phyloP scores from a whole-genome alignment of 2,329 filamentous ascomycete genomes.

The Calonectria naviculata region DNA sequence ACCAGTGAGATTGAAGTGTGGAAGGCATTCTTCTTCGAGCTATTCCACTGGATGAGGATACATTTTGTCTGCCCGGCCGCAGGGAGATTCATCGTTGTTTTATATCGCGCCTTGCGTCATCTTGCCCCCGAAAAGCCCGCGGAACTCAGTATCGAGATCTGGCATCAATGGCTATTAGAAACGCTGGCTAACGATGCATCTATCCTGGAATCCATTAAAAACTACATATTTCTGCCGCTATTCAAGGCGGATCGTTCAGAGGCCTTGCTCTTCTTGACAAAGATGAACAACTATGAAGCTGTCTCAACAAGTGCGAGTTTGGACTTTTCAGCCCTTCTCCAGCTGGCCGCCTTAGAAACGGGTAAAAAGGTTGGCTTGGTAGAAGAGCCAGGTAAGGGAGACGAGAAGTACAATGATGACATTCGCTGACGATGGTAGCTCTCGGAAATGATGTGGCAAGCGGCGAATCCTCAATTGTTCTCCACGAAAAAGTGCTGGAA shows the following conservation, averaged over 20 bases:
- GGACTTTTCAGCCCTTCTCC: slow-evolving; percentile 67
- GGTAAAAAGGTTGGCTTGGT: slow-evolving; percentile 78
- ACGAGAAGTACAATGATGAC: not conserved
- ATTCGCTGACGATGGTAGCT: slow-evolving; percentile 39
- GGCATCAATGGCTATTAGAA: slow-evolving; percentile 67
- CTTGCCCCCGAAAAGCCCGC: slow-evolving; percentile 35
- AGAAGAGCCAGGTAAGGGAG: slow-evolving; percentile 69
- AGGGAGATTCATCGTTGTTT: slow-evolving; percentile 69
- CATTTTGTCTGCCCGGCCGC: slow-evolving; percentile 69
- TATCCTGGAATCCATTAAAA: slow-evolving; percentile 72
- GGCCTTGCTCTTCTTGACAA: slow-evolving; percentile 67
- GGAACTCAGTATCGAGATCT: slow-evolving; percentile 52
- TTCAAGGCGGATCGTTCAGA: slow-evolving; percentile 68
- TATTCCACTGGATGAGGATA: slow-evolving; percentile 67
- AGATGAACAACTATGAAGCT: slow-evolving; percentile 64
- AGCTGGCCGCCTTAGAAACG: slow-evolving; percentile 75
- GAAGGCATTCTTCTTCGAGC: slow-evolving; percentile 60
- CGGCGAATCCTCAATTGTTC: slow-evolving; percentile 43
- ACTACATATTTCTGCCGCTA: slow-evolving; percentile 71
- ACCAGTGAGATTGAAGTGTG: slow-evolving; percentile 50
- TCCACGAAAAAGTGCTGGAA: slow-evolving; percentile 59
- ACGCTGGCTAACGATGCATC: slow-evolving; percentile 60
- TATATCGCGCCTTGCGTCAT: slow-evolving; percentile 62
- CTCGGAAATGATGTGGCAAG: slow-evolving; percentile 32
- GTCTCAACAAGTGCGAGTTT: slow-evolving; percentile 57